These are phyloP conservation scores for Marasmius tenuissimus DNA, from an alignment of 1,284 basidiomycete species.

Conservation along the genomic window DNA sequence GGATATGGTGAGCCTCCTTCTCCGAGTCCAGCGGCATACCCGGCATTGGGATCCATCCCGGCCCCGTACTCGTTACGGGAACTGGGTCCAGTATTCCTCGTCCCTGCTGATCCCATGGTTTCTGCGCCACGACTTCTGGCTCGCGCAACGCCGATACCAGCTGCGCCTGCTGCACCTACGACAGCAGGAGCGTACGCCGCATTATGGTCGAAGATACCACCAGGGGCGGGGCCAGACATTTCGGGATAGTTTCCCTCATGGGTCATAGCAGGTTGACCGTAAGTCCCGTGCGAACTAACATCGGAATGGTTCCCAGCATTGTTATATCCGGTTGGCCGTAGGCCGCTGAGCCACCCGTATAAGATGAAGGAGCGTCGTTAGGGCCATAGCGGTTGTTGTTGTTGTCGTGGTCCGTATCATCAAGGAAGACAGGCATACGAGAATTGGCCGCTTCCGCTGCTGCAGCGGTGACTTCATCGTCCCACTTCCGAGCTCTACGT, in stretches of 20 bases:
- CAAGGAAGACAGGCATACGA: slow-evolving; percentile 52
- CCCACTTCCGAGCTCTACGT: slow-evolving; percentile 61
- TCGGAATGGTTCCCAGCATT: slow-evolving; percentile 49
- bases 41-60: slow-evolving; percentile 22
- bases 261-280: slow-evolving; percentile 48
- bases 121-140: slow-evolving; percentile 37
- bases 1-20: slow-evolving; percentile 47
- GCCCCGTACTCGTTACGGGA: not conserved
- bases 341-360: slow-evolving; percentile 17
- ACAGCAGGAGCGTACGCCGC: slow-evolving; percentile 19
- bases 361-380: slow-evolving; percentile 31
- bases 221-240: slow-evolving; percentile 27
- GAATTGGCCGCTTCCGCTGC: slow-evolving; percentile 53
- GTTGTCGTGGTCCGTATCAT: slow-evolving; percentile 40
- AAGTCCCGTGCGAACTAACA: slow-evolving; percentile 60
- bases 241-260: slow-evolving; percentile 35
- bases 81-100: not conserved
- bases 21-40: slow-evolving; percentile 31
- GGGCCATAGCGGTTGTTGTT: slow-evolving; percentile 25
- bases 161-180: slow-evolving; percentile 35
- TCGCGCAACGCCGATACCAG: slow-evolving; percentile 39
- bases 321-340: slow-evolving; percentile 13
- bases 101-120: not conserved
- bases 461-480: slow-evolving; percentile 68
- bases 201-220: slow-evolving; percentile 31